A percentile compares a stretch with the other conserved stretches of the same genome.
Evolutionary conservation across 2,329 filamentous ascomycete species (phyloP).

Genomic region (Sclerotinia nivalis): DNA sequence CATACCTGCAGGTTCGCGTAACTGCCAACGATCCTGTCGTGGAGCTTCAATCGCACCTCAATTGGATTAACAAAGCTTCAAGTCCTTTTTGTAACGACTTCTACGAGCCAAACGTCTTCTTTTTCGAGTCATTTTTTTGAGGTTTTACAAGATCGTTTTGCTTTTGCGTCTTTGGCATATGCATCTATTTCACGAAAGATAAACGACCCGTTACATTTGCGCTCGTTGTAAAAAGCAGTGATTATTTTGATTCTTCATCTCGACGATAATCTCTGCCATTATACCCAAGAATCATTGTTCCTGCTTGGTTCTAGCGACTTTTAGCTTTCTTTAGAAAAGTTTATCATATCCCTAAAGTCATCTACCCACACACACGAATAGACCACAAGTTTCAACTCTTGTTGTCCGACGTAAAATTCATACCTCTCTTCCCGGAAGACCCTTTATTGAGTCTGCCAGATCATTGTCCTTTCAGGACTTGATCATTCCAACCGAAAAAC

Average conservation of each 20-base stretch:
- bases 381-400: conserved; percentile 23
- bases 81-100: conserved; percentile 45
- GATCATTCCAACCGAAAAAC: conserved; percentile 70
- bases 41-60: conserved; percentile 41
- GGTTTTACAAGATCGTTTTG: conserved; percentile 38
- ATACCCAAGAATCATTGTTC: conserved; percentile 29
- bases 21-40: conserved; percentile 38
- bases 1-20: conserved; percentile 43
- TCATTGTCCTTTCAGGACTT: conserved; percentile 40
- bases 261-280: conserved; percentile 21
- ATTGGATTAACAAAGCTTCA: conserved; percentile 40
- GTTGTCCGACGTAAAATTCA: conserved; percentile 19
- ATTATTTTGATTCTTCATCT: conserved; percentile 22
- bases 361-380: neutral
- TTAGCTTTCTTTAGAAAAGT: conserved; percentile 5
- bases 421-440: conserved; percentile 26
- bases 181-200: conserved; percentile 37
- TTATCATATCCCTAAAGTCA: neutral
- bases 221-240: conserved; percentile 34
- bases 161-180: conserved; percentile 30
- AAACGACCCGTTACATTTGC: conserved; percentile 34
- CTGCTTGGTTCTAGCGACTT: conserved; percentile 15
- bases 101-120: conserved; percentile 47
- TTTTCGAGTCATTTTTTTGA: conserved; percentile 36
- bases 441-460: conserved; percentile 34